phyloP scores from a whole-genome alignment of 257 asterid species.

The Voacanga thouarsii region DNA sequence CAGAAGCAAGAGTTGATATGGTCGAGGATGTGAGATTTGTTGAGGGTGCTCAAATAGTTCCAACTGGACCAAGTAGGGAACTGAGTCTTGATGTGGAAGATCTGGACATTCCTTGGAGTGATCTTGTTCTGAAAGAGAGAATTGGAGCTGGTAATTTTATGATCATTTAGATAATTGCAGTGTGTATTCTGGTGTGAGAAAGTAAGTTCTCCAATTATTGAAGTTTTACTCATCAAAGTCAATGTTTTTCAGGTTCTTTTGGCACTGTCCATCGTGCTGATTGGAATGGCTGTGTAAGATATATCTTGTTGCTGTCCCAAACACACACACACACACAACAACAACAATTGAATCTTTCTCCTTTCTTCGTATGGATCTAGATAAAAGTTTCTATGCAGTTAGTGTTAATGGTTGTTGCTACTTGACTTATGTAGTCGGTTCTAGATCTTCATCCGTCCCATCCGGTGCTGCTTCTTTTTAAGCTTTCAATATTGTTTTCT shows the following conservation, averaged over 20 bases:
- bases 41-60: conserved; percentile 46
- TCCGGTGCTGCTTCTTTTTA: background rate
- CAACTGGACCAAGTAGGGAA: conserved; percentile 42
- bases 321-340: no score
- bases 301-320: conserved; percentile 22
- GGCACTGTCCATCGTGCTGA: conserved; percentile 98
- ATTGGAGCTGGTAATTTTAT: conserved; percentile 82
- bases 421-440: background rate
- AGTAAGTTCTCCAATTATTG: background rate
- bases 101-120: conserved; percentile 83
- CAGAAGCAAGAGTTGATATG: conserved; percentile 39
- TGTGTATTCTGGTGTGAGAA: background rate
- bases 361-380: conserved; percentile 15
- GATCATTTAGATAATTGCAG: conserved; percentile 12
- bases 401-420: background rate
- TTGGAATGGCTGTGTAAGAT: conserved; percentile 96
- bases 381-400: background rate
- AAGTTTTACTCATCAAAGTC: conserved; percentile 19
- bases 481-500: conserved; percentile 2
- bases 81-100: conserved; percentile 64
- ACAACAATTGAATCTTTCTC: conserved; percentile 15
- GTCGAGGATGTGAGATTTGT: conserved; percentile 39
- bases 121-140: conserved; percentile 77
- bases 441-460: background rate
- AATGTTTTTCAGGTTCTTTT: conserved; percentile 74